Base-by-base conservation (phyloP, 768 basidiomycete species). In the Pluteus cervinus region DNA sequence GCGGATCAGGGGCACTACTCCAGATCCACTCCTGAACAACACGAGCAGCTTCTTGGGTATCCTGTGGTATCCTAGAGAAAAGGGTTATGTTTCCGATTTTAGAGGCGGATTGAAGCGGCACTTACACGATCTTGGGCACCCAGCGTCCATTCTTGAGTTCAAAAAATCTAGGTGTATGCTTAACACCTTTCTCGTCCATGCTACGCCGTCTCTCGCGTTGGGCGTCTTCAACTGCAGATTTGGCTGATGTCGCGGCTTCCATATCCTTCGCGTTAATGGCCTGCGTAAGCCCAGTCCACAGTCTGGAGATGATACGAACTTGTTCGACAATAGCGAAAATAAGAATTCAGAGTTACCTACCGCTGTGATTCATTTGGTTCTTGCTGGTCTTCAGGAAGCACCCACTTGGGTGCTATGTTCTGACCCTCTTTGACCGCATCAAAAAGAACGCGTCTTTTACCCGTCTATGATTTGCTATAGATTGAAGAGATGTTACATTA, bases 171-270 rank as follows among this genome's bases (percentile, higher is more conserved):
- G 87, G 77, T n/a, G 71, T 63, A 49, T 86, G 81, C 35, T 62
- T 63, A 46, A 75, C 68, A 4, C 86, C 87, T 14, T 57, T 73
- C 51, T 85, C 86, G 41, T 93, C 92, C 43, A 85, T 69, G 55
- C 65, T 63, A 52, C 71, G 76, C 25, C 88, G 78, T 39, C 73
- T 59, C 49, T 96, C 91, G 33, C 96, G 72, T 62, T 98, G 93
- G 17, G 79, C 79, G 46, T 94, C 91, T 63, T 99, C 96, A 1
- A 99, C 87, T 9, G 72, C 71, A 2, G 77, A 76, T 69, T 99
- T 99, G 33, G 90, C 88, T 18, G 75, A 75, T 4, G 92, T 96
- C 16, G 96, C 96, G 8, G 77, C 81, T 49, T 93, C 89, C 90
- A 98, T 94, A 57, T 99, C 91, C 53, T 84, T 88, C 22, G 68